phyloP scores from a whole-genome alignment of 352 stramenopile species.

The Paralagenidium karlingii region DNA sequence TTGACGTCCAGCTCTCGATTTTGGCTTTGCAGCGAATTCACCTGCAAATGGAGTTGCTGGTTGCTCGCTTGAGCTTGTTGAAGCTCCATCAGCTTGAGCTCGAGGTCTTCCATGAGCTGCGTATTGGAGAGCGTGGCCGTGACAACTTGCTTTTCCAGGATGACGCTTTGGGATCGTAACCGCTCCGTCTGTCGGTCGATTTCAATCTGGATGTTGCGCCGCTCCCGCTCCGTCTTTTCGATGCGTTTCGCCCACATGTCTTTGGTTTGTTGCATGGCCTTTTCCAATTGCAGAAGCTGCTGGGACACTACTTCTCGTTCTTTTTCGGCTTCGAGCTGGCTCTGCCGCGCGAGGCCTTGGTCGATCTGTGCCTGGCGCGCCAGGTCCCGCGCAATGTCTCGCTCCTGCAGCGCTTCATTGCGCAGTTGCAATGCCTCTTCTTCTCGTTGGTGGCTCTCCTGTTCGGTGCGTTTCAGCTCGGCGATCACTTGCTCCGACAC shows the following conservation, averaged over 20 bases:
- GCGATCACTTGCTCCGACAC: constrained; percentile 20
- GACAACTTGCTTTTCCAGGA: constrained; percentile 18
- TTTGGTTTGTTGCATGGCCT: constrained; percentile 21
- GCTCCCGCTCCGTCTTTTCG: constrained; percentile 25
- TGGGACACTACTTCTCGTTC: constrained; percentile 24
- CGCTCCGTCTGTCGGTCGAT: constrained; percentile 37
- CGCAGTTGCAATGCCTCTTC: constrained; percentile 28
- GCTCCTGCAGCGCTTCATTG: constrained; percentile 34
- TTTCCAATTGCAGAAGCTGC: constrained; percentile 16
- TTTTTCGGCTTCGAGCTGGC: constrained; percentile 21
- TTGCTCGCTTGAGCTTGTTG: not conserved
- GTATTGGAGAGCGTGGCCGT: constrained; percentile 7
- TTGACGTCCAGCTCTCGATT: constrained; percentile 12
- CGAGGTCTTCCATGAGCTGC: too few relatives aligned
- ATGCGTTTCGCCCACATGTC: constrained; percentile 27
- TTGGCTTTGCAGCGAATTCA: constrained; percentile 16
- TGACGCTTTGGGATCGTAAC: constrained; percentile 21
- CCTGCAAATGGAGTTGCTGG: constrained; percentile 1
- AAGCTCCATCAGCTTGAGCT: too few relatives aligned
- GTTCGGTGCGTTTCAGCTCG: constrained; percentile 22
- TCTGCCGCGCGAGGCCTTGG: constrained; percentile 28
- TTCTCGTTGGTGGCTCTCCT: constrained; percentile 26
- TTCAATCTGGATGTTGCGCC: constrained; percentile 44
- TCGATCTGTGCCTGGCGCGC: constrained; percentile 30
- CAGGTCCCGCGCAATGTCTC: constrained; percentile 22